Conservation (phyloP, 2,329 filamentous ascomycete species). For the Sodiomyces alkalinus region DNA sequence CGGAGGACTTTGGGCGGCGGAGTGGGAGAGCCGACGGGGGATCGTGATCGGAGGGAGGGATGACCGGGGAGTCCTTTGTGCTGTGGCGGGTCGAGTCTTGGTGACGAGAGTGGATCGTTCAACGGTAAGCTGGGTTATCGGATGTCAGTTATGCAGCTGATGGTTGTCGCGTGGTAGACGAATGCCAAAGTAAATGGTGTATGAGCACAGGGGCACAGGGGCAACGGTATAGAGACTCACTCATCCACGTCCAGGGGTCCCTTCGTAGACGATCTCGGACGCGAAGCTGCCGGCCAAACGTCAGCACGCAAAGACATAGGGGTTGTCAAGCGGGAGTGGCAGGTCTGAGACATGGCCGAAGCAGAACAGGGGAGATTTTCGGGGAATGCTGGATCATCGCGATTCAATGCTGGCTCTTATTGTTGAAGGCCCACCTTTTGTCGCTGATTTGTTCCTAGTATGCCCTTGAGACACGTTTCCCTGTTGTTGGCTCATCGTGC, state of each 20-base stretch:
- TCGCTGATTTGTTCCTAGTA: slow-evolving; percentile 20
- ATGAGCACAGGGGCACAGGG: too few species aligned
- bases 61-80: slow-evolving; percentile 8
- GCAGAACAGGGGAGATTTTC: background rate
- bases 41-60: slow-evolving; percentile 11
- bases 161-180: slow-evolving; percentile 10
- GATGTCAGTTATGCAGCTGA: slow-evolving; percentile 13
- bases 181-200: too few species aligned
- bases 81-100: slow-evolving; percentile 7
- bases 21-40: slow-evolving; percentile 15
- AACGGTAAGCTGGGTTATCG: slow-evolving; percentile 6
- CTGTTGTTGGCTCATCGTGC: background rate
- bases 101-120: slow-evolving; percentile 8
- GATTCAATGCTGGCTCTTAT: too few species aligned
- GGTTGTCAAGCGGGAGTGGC: background rate
- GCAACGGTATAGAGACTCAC: slow-evolving; percentile 29
- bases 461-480: slow-evolving; percentile 12
- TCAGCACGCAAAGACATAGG: background rate
- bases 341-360: background rate
- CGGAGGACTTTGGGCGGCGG: slow-evolving; percentile 17
- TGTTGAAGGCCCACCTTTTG: slow-evolving; percentile 17
- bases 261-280: slow-evolving; percentile 56
- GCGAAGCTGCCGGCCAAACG: slow-evolving; percentile 25
- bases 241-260: slow-evolving; percentile 65
- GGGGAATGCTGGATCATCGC: background rate